Evolutionary conservation across 805 yeast genomes (phyloP), one percentile per base, ranked within the genome.

Genomic region (Saccharomycopsis lassenensis): DNA sequence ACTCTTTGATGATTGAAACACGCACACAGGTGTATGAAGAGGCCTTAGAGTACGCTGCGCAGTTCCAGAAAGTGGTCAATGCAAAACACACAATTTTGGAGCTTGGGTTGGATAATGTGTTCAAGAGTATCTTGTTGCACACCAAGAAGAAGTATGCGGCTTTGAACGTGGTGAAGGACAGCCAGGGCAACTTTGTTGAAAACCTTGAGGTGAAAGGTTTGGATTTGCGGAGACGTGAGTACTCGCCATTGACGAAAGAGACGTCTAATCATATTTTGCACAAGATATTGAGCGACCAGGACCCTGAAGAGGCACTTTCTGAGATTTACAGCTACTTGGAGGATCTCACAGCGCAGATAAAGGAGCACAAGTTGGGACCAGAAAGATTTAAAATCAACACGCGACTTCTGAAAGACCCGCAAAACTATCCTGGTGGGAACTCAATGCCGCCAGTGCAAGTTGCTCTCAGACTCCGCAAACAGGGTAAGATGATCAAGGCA

Each of bases 91-190:
- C 72, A 49, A 60, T 83, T 45, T 65, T 91, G 51, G 99, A 91
- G 53, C 85, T 91, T 51, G 99, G 91, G 52, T 86, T 83, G 46
- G 99, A 91, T 61, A 86, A 89, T 51, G 86, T 86, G 1, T 91
- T 85, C 62, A 80, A 83, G 51, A 73, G 84, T 46, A 62, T 91
- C 36, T 63, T 91, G 38, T 62, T 91, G 35, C 94, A 85, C 55
- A 83, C 95, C n/a, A 91, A 91, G 63, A 91, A 91, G 72, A 91
- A 91, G 60, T 91, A 91, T 54, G 98, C 98, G 6, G 97, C 97
- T 1, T 64, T 87, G 62, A 80, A 76, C 49, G 72, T 71, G 21
- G 56, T 69, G 1, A 48, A 64, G 41, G 61, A 55, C 35, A 66
- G 67, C 48, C 61, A 62, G 25, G 80, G 85, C 7, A 69, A 71